Evolutionary conservation across 202 grass and related monocot species (phyloP).

Genomic region (Tripidium arundinaceum): DNA sequence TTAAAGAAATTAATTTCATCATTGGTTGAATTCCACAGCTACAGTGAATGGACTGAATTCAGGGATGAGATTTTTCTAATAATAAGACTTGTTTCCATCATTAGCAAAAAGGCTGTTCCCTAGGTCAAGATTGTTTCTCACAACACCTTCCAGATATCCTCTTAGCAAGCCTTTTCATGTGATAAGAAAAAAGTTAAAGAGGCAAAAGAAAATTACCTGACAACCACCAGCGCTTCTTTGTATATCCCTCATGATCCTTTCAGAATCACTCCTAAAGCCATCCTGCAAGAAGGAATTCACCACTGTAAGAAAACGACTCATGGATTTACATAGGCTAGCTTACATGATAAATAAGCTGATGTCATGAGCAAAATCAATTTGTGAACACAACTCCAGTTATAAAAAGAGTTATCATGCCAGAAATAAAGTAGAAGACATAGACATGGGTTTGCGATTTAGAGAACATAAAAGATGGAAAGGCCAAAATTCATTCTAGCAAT

Average conservation of each 20-base stretch:
- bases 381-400: neutral
- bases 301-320: constrained; percentile 19
- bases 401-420: neutral
- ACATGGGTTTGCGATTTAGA: too few relatives aligned
- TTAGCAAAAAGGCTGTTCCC: neutral
- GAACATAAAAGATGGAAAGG: neutral
- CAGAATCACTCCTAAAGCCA: constrained; percentile 91
- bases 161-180: constrained; percentile 1
- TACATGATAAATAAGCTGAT: neutral
- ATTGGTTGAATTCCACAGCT: neutral
- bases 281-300: constrained; percentile 57
- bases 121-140: neutral
- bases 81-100: neutral
- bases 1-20: neutral
- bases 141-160: neutral
- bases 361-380: neutral
- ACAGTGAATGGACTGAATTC: neutral
- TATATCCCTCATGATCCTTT: constrained; percentile 94
- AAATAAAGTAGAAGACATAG: neutral
- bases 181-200: neutral
- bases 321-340: constrained; percentile 10
- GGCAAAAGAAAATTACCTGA: constrained; percentile 51
- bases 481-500: neutral
- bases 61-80: constrained; percentile 1
- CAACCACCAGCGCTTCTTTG: constrained; percentile 66